A percentile compares a stretch with the other conserved stretches of the same genome.
These are phyloP conservation scores for Apocynum venetum DNA, from an alignment of 257 asterid genomes.

Conservation along the genomic window DNA sequence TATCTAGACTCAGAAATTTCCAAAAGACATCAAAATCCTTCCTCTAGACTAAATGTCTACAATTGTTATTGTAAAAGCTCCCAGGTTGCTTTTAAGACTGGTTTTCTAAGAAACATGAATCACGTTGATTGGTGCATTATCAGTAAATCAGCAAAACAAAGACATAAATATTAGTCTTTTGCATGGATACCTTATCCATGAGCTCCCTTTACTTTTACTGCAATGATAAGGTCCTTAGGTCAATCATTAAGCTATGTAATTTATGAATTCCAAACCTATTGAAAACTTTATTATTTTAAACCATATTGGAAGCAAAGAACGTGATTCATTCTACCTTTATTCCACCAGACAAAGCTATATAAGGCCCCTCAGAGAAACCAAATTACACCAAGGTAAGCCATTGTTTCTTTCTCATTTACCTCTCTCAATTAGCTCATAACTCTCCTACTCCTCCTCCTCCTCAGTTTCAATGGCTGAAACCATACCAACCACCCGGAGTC, in stretches of 20 bases:
- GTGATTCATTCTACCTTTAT: constrained; percentile 48
- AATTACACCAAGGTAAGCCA: constrained; percentile 18
- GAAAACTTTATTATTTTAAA: constrained; percentile 21
- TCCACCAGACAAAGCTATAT: constrained; percentile 40
- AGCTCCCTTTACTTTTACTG: neutral
- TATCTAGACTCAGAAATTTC: too few species aligned
- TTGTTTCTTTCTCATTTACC: neutral
- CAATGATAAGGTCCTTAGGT: neutral
- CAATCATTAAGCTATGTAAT: neutral
- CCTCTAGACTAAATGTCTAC: neutral
- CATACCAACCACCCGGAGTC: constrained; percentile 14
- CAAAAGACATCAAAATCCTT: neutral
- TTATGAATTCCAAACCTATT: constrained; percentile 42
- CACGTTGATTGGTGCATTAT: neutral
- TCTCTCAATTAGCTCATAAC: neutral
- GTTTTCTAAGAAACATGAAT: neutral
- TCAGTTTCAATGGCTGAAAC: neutral
- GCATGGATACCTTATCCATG: neutral
- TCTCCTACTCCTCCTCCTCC: neutral
- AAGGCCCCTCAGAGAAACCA: constrained; percentile 20
- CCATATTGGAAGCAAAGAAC: constrained; percentile 58
- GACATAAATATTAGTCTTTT: neutral
- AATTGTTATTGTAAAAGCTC: too few species aligned
- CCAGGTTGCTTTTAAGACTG: neutral
- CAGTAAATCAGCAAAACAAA: neutral